Evolutionary conservation across 345 rosid genomes (phyloP), one percentile per base, ranked within the genome.

Genomic region (Aquilaria yunnanensis): DNA sequence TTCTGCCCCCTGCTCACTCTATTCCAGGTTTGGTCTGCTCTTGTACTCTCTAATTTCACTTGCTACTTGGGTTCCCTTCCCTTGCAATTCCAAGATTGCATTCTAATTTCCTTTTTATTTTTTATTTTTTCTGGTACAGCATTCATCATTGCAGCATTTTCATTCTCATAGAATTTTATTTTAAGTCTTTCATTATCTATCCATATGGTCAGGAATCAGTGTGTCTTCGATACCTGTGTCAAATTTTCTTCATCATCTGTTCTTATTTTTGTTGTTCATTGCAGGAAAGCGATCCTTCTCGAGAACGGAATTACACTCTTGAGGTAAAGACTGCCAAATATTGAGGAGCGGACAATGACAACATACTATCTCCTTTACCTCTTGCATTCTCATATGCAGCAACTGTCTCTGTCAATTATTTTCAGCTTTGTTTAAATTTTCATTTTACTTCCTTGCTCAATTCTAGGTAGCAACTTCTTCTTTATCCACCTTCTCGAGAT

Each of bases 211-310:
- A 23, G 23, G 23, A 23, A 23, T 23, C 23, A 23, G 23, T 23
- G 23, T 23, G 23, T 23, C 23, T 23, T 23, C 23, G 23, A 23
- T 23, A 23, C 23, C 23, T 23, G 23, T 0, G 23, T 23, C 23
- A 23, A 23, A 23, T 23, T 23, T 23, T 23, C 23, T 23, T 23
- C 23, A 23, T 23, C 23, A 23, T 23, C 23, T 23, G 23, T 23
- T 23, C 23, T 23, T 23, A 23, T 49, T 47, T 63, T 12, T 33
- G 29, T 51, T 65, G 32, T 68, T 65, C 50, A 66, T 74, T 74
- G 61, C 73, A 90, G 95, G 88, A 76, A 72, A 90, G 90, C 51
- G 97, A 90, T 63, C 97, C 97, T 51, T 83, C 95, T 45, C 72
- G 23, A 52, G 75, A 80, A 43, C 75, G 92, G 45, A 90, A 87